A percentile compares a stretch with the other conserved stretches of the same genome.
Evolutionary conservation across 352 stramenopile species (phyloP).

Genomic region (Aphanomyces euteiches): DNA sequence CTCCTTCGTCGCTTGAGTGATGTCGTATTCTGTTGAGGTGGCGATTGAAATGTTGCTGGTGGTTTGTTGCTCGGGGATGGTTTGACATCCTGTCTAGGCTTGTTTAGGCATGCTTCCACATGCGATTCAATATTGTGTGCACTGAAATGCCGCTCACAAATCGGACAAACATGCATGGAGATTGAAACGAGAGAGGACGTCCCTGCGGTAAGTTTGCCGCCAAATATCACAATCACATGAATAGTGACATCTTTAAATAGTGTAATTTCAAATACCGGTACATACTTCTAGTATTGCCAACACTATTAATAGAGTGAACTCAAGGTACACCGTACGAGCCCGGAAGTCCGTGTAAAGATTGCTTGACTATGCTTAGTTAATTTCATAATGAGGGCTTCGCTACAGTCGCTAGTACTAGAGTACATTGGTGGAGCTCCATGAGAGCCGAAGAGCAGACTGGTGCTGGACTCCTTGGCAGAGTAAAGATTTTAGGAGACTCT

Average conservation of each 20-base stretch:
- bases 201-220: not conserved
- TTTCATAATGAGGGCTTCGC: too few species aligned
- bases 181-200: not conserved
- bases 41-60: not conserved
- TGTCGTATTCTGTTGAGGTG: not conserved
- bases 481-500: too few species aligned
- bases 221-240: not conserved
- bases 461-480: too few species aligned
- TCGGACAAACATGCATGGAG: conserved; percentile 43
- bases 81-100: not conserved
- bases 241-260: not conserved
- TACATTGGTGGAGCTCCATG: too few species aligned
- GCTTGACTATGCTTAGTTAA: too few species aligned
- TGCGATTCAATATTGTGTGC: conserved; percentile 68
- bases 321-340: too few species aligned
- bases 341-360: too few species aligned
- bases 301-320: too few species aligned
- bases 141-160: conserved; percentile 74
- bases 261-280: not conserved
- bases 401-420: too few species aligned
- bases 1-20: conserved; percentile 22
- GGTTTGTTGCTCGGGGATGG: conserved; percentile 11
- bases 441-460: too few species aligned
- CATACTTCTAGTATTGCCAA: too few species aligned
- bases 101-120: conserved; percentile 58